Base-by-base conservation (phyloP, 2,329 filamentous ascomycete genomes). In the Fusarium siculi region DNA sequence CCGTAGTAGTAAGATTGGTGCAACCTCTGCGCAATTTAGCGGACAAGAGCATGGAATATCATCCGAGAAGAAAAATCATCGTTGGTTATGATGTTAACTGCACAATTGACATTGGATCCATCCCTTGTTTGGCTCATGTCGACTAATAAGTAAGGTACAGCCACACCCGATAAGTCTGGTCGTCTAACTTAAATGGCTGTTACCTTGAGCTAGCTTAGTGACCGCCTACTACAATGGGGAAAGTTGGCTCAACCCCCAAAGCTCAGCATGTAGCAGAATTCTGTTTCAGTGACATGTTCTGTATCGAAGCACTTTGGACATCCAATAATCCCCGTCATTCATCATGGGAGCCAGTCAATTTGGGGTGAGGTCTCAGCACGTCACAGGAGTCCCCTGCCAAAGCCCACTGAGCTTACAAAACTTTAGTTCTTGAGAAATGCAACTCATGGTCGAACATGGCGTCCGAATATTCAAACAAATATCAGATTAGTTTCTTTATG, bases 111-210 rank as follows among this genome's bases (percentile, higher is more conserved):
- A 44, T 39, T 42, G 34, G 18, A 42, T 57, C 19, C 36, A 64
- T 65, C 66, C 66, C 66, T 70, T 65, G 58, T 50, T 50, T 72
- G 54, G 53, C 46, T 68, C 36, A 53, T 68, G 42, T 44, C 56
- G n/a, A 50, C 50, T 46, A 62, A n/a, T 30, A 21, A 23, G 15
- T 49, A 49, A 23, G 28, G 28, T 49, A 49, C n/a, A 34, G 30
- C 18, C n/a, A 23, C 30, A 32, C 16, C 30, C 30, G 11, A 10
- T n/a, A 23, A 15, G 47, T 23, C n/a, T 34, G 30, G 30, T 18
- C 21, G n/a, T 32, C 21, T 49, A n/a, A 49, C 46, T 32, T 49
- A 23, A 32, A 32, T 16, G 46, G 7, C 12, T 18, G 47, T 30
- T 19, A 50, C 47, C 30, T 32, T 9, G 30, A 50, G 30, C 47